These are phyloP conservation scores for Mrakia gelida DNA, from an alignment of 768 basidiomycete genomes.

Conservation along the genomic window DNA sequence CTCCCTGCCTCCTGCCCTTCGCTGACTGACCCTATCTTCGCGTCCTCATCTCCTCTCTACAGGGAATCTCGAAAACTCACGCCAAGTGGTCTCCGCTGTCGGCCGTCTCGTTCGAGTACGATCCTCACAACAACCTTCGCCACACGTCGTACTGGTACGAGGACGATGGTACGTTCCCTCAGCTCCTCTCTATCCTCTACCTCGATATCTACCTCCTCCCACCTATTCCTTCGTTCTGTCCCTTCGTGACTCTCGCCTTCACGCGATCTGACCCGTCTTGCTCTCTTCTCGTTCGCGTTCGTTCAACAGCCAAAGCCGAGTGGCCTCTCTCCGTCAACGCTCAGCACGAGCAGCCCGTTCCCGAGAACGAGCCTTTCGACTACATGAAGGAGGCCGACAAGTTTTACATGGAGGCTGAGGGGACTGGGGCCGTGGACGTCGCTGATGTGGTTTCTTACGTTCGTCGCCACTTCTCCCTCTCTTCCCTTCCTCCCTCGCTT, in stretches of 20 bases:
- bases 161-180: conserved; percentile 40
- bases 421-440: conserved; percentile 28
- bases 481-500: too few relatives aligned
- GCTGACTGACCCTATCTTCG: background rate
- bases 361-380: conserved; percentile 73
- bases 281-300: background rate
- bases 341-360: conserved; percentile 69
- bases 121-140: conserved; percentile 92
- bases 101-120: conserved; percentile 93
- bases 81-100: conserved; percentile 98
- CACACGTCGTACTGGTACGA: conserved; percentile 97
- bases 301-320: conserved; percentile 56
- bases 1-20: background rate
- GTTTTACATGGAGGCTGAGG: conserved; percentile 90
- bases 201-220: background rate
- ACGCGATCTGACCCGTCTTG: background rate
- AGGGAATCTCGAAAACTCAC: conserved; percentile 98
- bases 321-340: conserved; percentile 91
- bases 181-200: background rate
- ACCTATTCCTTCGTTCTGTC: too few relatives aligned
- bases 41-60: background rate
- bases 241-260: too few relatives aligned
- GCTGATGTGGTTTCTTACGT: conserved; percentile 20
- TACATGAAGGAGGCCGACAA: conserved; percentile 79
- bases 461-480: background rate